Evolutionary conservation across 2,329 filamentous ascomycete genomes (phyloP).

Genomic region (Colletotrichum liaoningense): DNA sequence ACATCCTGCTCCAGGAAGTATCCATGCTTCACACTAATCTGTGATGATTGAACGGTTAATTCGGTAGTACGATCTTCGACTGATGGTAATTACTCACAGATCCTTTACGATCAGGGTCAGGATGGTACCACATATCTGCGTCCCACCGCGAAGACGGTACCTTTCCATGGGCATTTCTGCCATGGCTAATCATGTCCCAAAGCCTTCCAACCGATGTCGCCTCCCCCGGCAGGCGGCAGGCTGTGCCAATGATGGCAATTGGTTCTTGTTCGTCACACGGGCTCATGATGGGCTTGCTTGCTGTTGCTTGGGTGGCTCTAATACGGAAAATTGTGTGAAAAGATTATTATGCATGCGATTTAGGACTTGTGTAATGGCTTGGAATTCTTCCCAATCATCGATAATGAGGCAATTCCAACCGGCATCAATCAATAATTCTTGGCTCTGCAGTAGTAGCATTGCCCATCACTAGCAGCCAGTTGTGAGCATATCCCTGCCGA

Average conservation of each 20-base stretch:
- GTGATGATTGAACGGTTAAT: background rate
- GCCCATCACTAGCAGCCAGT: background rate
- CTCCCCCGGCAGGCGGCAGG: conserved; percentile 51
- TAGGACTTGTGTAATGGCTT: too few relatives aligned
- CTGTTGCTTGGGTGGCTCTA: background rate
- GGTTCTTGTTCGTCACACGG: conserved; percentile 38
- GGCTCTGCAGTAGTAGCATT: background rate
- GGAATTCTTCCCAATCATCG: too few relatives aligned
- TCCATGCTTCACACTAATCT: conserved; percentile 40
- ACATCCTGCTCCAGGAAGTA: conserved; percentile 60
- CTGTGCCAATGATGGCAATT: conserved; percentile 53
- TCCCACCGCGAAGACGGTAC: conserved; percentile 39
- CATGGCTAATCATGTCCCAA: conserved; percentile 46
- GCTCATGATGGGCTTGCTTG: conserved; percentile 14
- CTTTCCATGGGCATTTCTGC: conserved; percentile 10
- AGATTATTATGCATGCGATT: too few relatives aligned
- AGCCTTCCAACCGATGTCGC: conserved; percentile 45
- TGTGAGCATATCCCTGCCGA: background rate
- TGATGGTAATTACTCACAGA: conserved; percentile 11
- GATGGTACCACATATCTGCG: conserved; percentile 38
- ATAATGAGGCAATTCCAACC: too few relatives aligned
- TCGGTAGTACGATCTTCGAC: background rate
- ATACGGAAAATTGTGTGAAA: too few relatives aligned
- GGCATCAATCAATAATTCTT: background rate
- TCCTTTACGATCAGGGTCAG: conserved; percentile 36